phyloP scores from a whole-genome alignment of 1,284 basidiomycete species.

The Boletus semigastroideus region DNA sequence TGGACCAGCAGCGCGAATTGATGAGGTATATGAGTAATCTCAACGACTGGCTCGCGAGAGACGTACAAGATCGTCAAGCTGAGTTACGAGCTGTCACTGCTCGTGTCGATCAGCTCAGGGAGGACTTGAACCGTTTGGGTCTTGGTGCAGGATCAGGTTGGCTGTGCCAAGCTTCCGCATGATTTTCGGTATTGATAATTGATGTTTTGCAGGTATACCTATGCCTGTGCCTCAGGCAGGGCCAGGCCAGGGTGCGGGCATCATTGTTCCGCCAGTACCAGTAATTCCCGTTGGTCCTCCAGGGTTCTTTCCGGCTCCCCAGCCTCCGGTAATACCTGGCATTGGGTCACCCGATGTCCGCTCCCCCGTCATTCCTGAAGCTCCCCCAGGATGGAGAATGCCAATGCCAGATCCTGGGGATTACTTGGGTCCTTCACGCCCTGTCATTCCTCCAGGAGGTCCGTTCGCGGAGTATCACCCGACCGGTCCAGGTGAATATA shows the following conservation, averaged over 20 bases:
- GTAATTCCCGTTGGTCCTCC: constrained; percentile 17
- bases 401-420: constrained; percentile 29
- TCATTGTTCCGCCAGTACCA: constrained; percentile 27
- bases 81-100: constrained; percentile 66
- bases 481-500: constrained; percentile 3
- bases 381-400: constrained; percentile 16
- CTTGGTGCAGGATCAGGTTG: constrained; percentile 24
- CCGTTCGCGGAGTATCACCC: constrained; percentile 11
- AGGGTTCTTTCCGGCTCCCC: constrained; percentile 34
- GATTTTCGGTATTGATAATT: constrained; percentile 8
- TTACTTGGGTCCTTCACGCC: constrained; percentile 13
- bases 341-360: constrained; percentile 10
- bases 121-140: constrained; percentile 43
- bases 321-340: constrained; percentile 30
- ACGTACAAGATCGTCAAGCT: constrained; percentile 70
- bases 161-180: neutral
- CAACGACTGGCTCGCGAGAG: constrained; percentile 72
- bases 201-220: constrained; percentile 17
- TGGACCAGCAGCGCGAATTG: constrained; percentile 74
- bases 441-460: constrained; percentile 19
- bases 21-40: constrained; percentile 72
- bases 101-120: constrained; percentile 59
- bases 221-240: constrained; percentile 23
- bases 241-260: neutral
- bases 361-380: constrained; percentile 28